Evolutionary conservation across 495 filamentous ascomycete genomes (phyloP), one percentile per base, ranked within the genome.

Genomic region (Diplogelasinospora grovesii): DNA sequence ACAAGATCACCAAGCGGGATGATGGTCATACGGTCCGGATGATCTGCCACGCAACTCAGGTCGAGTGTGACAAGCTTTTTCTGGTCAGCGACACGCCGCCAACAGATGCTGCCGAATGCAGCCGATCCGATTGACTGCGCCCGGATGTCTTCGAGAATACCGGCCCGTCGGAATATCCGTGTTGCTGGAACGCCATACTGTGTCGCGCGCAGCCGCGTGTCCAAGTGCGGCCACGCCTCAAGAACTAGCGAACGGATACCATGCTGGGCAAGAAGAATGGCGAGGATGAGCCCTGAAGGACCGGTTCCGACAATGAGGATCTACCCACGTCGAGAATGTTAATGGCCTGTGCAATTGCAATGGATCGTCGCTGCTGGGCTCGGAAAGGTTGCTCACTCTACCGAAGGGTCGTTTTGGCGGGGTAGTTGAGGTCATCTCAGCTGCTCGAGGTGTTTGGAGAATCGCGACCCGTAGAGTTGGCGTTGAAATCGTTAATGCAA

Each of bases 231-330:
- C 22, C 68, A 65, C 11, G 63, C 63, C 44, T 81, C 75, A 19
- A 79, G 57, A 7, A 80, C 54, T 21, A 66, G 64, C 37, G 75
- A 68, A 34, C 64, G 44, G 42, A 79, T 73, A 14, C 71, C 69
- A 42, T 66, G 55, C 52, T 72, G 71, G 8, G 73, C 61, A 7
- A 81, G 69, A 13, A 81, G 59, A 9, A 81, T 54, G 0, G 65
- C 61, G 1, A 79, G 68, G 9, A 79, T 65, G 3, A 81, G 68
- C 15, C 76, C 73, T 1, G 74, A 72, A 2, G 75, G 75, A 2
- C 73, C 75, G 9, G 75, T 75, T 20, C 75, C 74, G 4, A 77
- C 75, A 22, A 79, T 56, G 34, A 76, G 62, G 15, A 75, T 54
- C 57, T 72, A n/a, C n/a, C n/a, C n/a, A n/a, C n/a, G n/a, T n/a